Base-by-base conservation (phyloP, 148 eudicot genomes). In the Spergularia marina region DNA sequence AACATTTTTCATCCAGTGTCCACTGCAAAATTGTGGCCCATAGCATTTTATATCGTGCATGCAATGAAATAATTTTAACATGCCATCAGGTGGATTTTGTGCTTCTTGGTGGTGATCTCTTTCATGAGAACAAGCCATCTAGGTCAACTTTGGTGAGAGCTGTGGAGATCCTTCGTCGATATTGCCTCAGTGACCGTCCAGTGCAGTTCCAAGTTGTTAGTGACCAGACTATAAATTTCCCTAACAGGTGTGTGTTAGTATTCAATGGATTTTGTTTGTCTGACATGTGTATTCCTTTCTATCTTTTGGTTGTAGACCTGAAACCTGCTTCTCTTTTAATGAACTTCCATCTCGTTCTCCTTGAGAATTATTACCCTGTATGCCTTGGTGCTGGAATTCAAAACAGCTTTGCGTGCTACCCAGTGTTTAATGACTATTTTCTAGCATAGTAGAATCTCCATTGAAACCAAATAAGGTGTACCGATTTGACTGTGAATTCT, bases 191-290 rank as follows among this genome's bases (percentile, higher is more conserved):
- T 77, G 99, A 95, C 87, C 88, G 52, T 57, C 97, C 99, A 4
- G 97, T 95, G 84, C 96, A 95, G 76, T 95, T 95, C 78, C 96
- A 95, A 89, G 99, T 95, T 74, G 99, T 95, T 65, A 95, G 99
- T 44, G 99, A 95, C 85, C 99, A 95, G 89, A 92, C 97, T 58
- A 64, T 95, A 68, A 95, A 95, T 87, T 95, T 95, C 62, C 88
- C 98, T 53, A 95, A 95, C 83, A 77, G 84, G 99, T 92, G 81
- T 65, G 76, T 72, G 14, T 59, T 77, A 71, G 18, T 70, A 30
- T 10, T 49, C 53, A 23, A 21, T n/a, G 47, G 12, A 68, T 60
- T 44, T 51, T 41, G 59, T 12, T 17, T 6, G 44, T 75, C 2
- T 56, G 12, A 59, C 41, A 68, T 55, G 23, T 39, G 55, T 18